Evolutionary conservation across 192 early-diverging fungal species (phyloP).

Genomic region (Coemansia sp.): DNA sequence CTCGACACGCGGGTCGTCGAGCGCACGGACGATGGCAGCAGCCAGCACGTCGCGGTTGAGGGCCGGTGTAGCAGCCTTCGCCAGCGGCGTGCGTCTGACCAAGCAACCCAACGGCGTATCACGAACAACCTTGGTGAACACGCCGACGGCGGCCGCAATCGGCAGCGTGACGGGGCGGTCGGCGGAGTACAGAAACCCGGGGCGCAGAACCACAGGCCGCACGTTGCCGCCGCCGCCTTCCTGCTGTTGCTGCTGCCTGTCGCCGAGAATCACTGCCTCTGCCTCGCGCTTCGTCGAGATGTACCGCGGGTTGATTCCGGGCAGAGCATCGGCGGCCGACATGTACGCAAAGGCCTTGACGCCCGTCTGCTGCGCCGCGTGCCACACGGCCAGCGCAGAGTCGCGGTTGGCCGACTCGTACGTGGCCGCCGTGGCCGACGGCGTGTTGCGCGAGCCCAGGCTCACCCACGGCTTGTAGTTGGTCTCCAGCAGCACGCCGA

Average conservation of each 20-base stretch:
- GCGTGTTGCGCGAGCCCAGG: too few species aligned
- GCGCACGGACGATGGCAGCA: constrained; percentile 30
- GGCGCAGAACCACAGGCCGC: constrained; percentile 57
- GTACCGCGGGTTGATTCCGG: constrained; percentile 61
- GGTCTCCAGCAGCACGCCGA: constrained; percentile 67
- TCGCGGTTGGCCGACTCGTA: constrained; percentile 70
- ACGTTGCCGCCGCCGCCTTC: constrained; percentile 22
- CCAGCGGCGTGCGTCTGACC: constrained; percentile 32
- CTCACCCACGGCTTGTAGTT: constrained; percentile 62
- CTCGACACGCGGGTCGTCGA: constrained; percentile 23
- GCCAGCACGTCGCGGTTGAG: constrained; percentile 46
- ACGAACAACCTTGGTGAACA: constrained; percentile 40
- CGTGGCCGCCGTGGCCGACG: constrained; percentile 49
- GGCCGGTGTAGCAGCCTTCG: constrained; percentile 39
- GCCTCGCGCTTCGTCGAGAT: constrained; percentile 75
- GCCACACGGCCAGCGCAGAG: constrained; percentile 62
- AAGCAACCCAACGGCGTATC: constrained; percentile 36
- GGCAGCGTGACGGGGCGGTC: constrained; percentile 59
- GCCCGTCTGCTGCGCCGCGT: constrained; percentile 46
- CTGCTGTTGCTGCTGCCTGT: too few species aligned
- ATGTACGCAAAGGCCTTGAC: constrained; percentile 64
- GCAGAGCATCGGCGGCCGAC: constrained; percentile 64
- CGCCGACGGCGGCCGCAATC: constrained; percentile 55
- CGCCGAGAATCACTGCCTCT: constrained; percentile 57
- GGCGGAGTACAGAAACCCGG: constrained; percentile 63